A percentile compares a stretch with the other conserved stretches of the same genome.
These are phyloP conservation scores for Myriosclerotinia scirpicola DNA, from an alignment of 2,329 filamentous ascomycete genomes.

Conservation along the genomic window DNA sequence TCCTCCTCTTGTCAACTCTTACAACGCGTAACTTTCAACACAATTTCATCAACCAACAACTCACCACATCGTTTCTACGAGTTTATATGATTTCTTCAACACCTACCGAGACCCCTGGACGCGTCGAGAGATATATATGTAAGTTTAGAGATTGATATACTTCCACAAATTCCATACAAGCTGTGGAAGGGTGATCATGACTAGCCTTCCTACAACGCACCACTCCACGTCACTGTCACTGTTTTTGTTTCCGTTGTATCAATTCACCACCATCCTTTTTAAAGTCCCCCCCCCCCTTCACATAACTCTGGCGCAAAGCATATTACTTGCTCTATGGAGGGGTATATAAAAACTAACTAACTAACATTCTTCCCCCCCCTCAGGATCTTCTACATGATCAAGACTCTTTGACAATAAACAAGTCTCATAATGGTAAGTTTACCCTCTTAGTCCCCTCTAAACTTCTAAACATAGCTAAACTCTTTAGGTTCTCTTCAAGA, in stretches of 20 bases:
- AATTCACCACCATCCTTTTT: constrained; percentile 23
- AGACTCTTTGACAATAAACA: constrained; percentile 25
- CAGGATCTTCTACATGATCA: constrained; percentile 30
- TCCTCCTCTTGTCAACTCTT: constrained; percentile 40
- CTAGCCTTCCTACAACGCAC: not conserved
- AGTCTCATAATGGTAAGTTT: constrained; percentile 36
- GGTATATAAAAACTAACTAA: constrained; percentile 27
- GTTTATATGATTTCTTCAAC: constrained; percentile 35
- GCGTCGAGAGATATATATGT: constrained; percentile 37
- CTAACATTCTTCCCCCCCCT: constrained; percentile 31
- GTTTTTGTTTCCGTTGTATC: too few species aligned
- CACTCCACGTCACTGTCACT: constrained; percentile 21
- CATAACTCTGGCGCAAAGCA: constrained; percentile 22
- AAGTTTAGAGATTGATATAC: constrained; percentile 31
- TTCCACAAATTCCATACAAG: not conserved
- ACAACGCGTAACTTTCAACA: constrained; percentile 32
- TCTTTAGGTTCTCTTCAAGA: constrained; percentile 84
- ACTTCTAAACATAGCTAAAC: constrained; percentile 23
- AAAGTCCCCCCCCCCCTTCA: constrained; percentile 20
- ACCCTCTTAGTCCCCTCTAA: not conserved
- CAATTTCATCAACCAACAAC: constrained; percentile 32
- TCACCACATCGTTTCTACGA: constrained; percentile 39
- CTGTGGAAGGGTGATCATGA: constrained; percentile 9
- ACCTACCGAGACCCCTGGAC: constrained; percentile 31
- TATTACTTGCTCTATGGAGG: constrained; percentile 24